phyloP scores from a whole-genome alignment of 2,329 filamentous ascomycete species.

The Colletotrichum spinosum region DNA sequence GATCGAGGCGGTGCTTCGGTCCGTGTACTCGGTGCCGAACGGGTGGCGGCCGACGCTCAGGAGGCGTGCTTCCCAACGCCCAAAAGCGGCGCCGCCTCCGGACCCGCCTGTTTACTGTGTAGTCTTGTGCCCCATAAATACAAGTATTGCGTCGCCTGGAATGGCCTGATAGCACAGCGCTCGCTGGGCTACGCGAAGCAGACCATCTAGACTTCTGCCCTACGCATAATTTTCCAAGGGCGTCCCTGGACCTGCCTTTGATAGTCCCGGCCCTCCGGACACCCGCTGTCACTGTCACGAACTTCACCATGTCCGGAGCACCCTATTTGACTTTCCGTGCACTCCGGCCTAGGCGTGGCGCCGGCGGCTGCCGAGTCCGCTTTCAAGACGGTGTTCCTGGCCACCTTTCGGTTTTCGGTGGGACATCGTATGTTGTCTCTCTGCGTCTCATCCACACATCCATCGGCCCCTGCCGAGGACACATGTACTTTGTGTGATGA shows the following conservation, averaged over 20 bases:
- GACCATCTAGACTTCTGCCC: constrained; percentile 2
- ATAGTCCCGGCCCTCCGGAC: constrained; percentile 29
- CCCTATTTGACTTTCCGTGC: constrained; percentile 14
- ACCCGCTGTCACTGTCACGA: neutral
- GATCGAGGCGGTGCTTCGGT: constrained; percentile 4
- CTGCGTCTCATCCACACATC: constrained; percentile 4
- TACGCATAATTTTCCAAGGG: constrained; percentile 23
- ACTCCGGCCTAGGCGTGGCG: constrained; percentile 9
- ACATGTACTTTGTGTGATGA: too few relatives aligned
- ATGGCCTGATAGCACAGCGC: constrained; percentile 4
- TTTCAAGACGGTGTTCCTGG: constrained; percentile 5
- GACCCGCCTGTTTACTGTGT: constrained; percentile 9
- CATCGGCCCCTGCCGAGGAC: constrained; percentile 4
- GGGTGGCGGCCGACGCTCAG: constrained; percentile 1
- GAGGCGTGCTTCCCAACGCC: neutral
- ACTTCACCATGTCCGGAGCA: constrained; percentile 7
- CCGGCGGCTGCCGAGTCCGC: constrained; percentile 2
- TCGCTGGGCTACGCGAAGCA: too few relatives aligned
- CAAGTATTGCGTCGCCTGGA: neutral
- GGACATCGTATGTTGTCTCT: constrained; percentile 23
- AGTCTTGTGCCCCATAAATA: constrained; percentile 23
- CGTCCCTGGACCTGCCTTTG: constrained; percentile 28
- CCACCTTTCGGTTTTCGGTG: neutral
- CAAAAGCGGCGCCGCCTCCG: constrained; percentile 29
- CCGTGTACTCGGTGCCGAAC: constrained; percentile 31